Percentiles rank a stretch among this genome's conserved stretches.
phyloP scores from a whole-genome alignment of 2,329 filamentous ascomycete genomes.

The Macroventuria anomochaeta region DNA sequence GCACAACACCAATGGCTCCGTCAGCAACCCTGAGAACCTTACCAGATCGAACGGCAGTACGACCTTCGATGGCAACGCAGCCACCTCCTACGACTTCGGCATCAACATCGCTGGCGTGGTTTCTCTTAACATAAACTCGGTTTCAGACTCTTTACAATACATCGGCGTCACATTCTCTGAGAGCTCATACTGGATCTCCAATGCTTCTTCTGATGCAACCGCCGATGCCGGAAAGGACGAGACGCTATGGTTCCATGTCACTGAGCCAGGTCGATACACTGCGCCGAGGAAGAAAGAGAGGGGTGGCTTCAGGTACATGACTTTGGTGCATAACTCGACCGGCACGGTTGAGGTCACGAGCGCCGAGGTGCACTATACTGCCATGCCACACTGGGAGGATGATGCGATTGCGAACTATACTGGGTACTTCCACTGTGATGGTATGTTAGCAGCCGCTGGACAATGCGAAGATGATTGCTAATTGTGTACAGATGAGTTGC shows the following conservation, averaged over 20 bases:
- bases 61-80: constrained; percentile 45
- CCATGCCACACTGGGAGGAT: constrained; percentile 52
- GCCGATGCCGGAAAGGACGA: constrained; percentile 56
- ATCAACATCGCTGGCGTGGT: constrained; percentile 54
- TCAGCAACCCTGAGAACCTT: constrained; percentile 45
- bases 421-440: constrained; percentile 53
- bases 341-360: constrained; percentile 48
- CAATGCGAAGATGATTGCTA: not conserved
- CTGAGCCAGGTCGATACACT: constrained; percentile 50
- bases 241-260: constrained; percentile 56
- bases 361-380: constrained; percentile 53
- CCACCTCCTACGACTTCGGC: constrained; percentile 52
- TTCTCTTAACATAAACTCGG: constrained; percentile 43
- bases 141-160: constrained; percentile 46
- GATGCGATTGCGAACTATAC: constrained; percentile 47
- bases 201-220: constrained; percentile 55
- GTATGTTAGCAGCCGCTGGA: constrained; percentile 16
- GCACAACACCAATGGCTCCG: constrained; percentile 50
- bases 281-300: constrained; percentile 52
- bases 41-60: constrained; percentile 37
- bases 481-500: constrained; percentile 44
- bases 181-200: constrained; percentile 58
- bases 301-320: constrained; percentile 57
- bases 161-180: constrained; percentile 54
- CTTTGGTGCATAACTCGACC: constrained; percentile 53